Base-by-base conservation (phyloP, 2,329 filamentous ascomycete genomes). In the Geosmithia putterillii region DNA sequence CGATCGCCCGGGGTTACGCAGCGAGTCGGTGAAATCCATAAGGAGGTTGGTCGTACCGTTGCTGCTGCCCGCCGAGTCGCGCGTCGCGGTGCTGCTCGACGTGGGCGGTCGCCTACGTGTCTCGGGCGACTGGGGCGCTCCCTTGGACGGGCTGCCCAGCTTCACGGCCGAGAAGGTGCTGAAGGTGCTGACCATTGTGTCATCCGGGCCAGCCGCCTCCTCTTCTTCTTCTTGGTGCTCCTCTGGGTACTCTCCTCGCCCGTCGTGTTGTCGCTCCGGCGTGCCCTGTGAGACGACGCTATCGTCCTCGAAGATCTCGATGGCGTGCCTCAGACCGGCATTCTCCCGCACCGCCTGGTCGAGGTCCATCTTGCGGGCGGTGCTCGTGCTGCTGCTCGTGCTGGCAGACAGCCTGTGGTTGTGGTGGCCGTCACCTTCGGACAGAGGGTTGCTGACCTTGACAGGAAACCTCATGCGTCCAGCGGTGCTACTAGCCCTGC, bases 151-250 rank as follows among this genome's bases (percentile, higher is more conserved):
- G 78, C 37, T 73, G 44, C 81, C 79, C 44, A 92, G 65, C 49
- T 79, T 80, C 43, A 95, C 78, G 8, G 86, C 87, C 1, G 90
- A 95, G 62, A 95, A 95, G 12, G 75, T 79, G 66, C 87, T 95
- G 58, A 94, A 84, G 3, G 81, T 81, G 71, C 86, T 95, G 60
- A 87, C 71, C 74, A 82, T 64, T 38, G 80, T 83, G 51, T 86
- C 81, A 50, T 87, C 82, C 2, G 72, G 74, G 38, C 73, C 73
- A 38, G 70, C 67, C n/a, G 61, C 54, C 34, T 66, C 63, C 44
- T 55, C 56, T 18, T 66, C 62, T 44, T 55, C 56, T 18, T 51
- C 54, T 38, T 62, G 59, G 15, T 61, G 56, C 41, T 60, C 54
- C 10, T 57, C 53, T 40, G 51, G 48, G 12, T 42, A 18, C 17